Base-by-base conservation (phyloP, 2,329 filamentous ascomycete species). In the Incumbomyces delicatus region DNA sequence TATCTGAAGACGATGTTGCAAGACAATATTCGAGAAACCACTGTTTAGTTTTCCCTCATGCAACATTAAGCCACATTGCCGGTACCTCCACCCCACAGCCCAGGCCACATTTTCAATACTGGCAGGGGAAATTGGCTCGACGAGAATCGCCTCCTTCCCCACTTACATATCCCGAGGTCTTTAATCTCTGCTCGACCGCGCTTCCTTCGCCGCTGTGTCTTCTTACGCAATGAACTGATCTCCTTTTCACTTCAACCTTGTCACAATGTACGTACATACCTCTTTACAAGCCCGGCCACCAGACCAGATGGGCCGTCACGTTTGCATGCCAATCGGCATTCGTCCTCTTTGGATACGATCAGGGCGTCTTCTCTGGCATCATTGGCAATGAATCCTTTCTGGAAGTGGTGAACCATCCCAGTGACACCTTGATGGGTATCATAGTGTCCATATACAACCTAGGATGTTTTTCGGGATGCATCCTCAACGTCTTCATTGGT, bases 331-430 rank as follows among this genome's bases (percentile, higher is more conserved):
- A 50, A 16, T 31, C 46, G 18, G 52, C 50, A 10, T 52, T 53
- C 40, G 27, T 52, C 14, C 44, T 52, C 27, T 62, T 62, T 44
- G 62, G 63, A 22, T 66, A 64, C 52, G 63, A 66, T 49, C 63
- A 66, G 42, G 63, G 64, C 41, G 63, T 66, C n/a, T 65, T 66
- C 27, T 58, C 54, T 46, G 50, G 61, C 16, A 56, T 63, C 34
- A 51, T 64, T 5, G 50, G 49, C 10, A 59, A 63, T 17, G 57
- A 60, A 11, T 57, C 61, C 41, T 58, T 55, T 10, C 52, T 64
- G 17, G 57, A 64, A 57, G 46, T 22, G 1, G 45, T 51, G 33
- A 42, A 50, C 47, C 48, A 49, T 48, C 49, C 49, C 29, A 41
- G 45, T 30, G 20, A 45, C 35, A 49, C 50, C 48, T 39, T 50